phyloP scores from a whole-genome alignment of 2,329 filamentous ascomycete genomes.

The Eutypella sp. region DNA sequence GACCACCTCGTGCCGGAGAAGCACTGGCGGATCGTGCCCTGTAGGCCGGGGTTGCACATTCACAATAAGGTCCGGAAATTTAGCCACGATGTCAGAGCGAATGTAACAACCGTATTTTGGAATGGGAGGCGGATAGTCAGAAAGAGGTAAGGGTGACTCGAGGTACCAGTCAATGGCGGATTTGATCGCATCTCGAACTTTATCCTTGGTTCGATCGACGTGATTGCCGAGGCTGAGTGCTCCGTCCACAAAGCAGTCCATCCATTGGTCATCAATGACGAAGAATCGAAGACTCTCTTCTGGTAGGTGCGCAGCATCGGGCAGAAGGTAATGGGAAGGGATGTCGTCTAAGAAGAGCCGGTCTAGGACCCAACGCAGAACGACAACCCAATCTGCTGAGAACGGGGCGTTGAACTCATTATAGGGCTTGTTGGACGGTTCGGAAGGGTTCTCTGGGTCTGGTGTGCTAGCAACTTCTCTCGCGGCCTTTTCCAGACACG shows the following conservation, averaged over 20 bases:
- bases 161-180: constrained; percentile 28
- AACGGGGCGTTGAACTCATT: constrained; percentile 27
- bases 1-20: constrained; percentile 29
- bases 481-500: constrained; percentile 3
- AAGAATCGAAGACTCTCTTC: constrained; percentile 39
- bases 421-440: constrained; percentile 18
- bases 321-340: constrained; percentile 36
- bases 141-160: constrained; percentile 4
- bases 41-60: constrained; percentile 5
- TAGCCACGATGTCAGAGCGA: constrained; percentile 30
- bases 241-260: constrained; percentile 38
- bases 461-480: constrained; percentile 6
- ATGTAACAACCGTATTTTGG: constrained; percentile 35
- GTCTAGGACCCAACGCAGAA: constrained; percentile 34
- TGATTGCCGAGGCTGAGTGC: constrained; percentile 38
- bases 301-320: constrained; percentile 31
- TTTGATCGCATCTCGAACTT: no score
- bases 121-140: constrained; percentile 22
- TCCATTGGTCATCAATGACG: constrained; percentile 38
- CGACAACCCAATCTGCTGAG: constrained; percentile 31
- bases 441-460: constrained; percentile 4
- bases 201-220: constrained; percentile 23
- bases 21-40: constrained; percentile 16
- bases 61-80: constrained; percentile 34
- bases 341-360: constrained; percentile 31